phyloP scores from a whole-genome alignment of 345 rosid genomes.

The Ceriops tagal region DNA sequence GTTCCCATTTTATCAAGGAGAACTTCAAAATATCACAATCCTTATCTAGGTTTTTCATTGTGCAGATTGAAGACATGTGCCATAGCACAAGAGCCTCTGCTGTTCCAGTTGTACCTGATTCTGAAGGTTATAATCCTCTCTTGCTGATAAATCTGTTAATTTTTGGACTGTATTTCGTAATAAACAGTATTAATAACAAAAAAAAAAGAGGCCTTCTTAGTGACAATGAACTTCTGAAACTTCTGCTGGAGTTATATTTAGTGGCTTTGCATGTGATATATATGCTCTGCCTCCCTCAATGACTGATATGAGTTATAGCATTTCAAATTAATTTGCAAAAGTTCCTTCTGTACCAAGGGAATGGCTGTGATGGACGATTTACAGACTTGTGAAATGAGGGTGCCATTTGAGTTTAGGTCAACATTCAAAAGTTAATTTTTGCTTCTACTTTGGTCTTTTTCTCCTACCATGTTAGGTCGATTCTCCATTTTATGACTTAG shows the following conservation, averaged over 20 bases:
- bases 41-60: not conserved
- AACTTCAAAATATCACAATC: not conserved
- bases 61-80: slow-evolving; percentile 88
- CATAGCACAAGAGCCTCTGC: slow-evolving; percentile 69
- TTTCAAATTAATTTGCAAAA: not conserved
- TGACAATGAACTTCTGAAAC: not conserved
- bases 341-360: not conserved
- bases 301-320: not conserved
- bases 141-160: not conserved
- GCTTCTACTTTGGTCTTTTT: not conserved
- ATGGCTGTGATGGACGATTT: not conserved
- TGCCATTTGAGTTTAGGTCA: not conserved
- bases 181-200: slow-evolving; percentile 3
- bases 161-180: slow-evolving; percentile 10
- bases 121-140: slow-evolving; percentile 58
- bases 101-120: slow-evolving; percentile 83
- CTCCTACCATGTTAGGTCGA: not conserved
- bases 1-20: not conserved
- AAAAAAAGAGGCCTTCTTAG: not conserved
- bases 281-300: not conserved
- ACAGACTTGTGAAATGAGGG: not conserved
- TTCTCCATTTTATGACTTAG: not conserved
- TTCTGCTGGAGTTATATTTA: not conserved
- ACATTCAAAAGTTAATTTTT: not conserved
- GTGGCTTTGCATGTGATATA: not conserved